phyloP scores from a whole-genome alignment of 2,329 filamentous ascomycete genomes.

The Trichophyton benhamiae region DNA sequence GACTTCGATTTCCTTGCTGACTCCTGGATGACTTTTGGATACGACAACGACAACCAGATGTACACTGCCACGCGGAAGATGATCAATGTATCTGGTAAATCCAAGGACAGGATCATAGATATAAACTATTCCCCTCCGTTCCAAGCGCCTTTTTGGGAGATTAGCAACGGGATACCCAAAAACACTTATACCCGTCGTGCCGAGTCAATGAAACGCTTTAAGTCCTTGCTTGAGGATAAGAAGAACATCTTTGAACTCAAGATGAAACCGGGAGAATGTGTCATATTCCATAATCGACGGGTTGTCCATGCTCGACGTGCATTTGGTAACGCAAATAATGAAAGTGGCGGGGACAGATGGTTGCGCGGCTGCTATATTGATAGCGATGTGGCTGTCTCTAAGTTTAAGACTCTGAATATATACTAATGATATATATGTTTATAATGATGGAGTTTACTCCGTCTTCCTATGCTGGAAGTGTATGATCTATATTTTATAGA shows the following conservation, averaged over 20 bases:
- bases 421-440: not conserved
- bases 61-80: slow-evolving; percentile 51
- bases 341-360: slow-evolving; percentile 53
- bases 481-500: too few species aligned
- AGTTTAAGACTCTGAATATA: slow-evolving; percentile 31
- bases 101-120: slow-evolving; percentile 20
- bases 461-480: too few species aligned
- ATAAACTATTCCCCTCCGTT: slow-evolving; percentile 72
- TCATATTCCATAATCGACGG: slow-evolving; percentile 81
- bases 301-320: slow-evolving; percentile 70
- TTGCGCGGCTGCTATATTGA: slow-evolving; percentile 76
- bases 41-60: slow-evolving; percentile 51
- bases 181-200: slow-evolving; percentile 10
- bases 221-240: slow-evolving; percentile 44
- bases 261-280: slow-evolving; percentile 70
- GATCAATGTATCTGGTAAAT: slow-evolving; percentile 29
- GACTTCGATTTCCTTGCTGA: slow-evolving; percentile 29
- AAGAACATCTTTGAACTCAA: slow-evolving; percentile 56
- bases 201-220: slow-evolving; percentile 47
- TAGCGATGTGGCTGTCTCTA: slow-evolving; percentile 47
- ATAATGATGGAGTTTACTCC: too few species aligned
- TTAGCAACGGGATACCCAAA: not conserved
- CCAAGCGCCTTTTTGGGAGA: slow-evolving; percentile 35
- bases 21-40: slow-evolving; percentile 49
- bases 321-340: slow-evolving; percentile 45